Percentiles rank a stretch among this genome's conserved stretches.
phyloP scores from a whole-genome alignment of 1,139 yeast genomes.

The Pichia sp. region DNA sequence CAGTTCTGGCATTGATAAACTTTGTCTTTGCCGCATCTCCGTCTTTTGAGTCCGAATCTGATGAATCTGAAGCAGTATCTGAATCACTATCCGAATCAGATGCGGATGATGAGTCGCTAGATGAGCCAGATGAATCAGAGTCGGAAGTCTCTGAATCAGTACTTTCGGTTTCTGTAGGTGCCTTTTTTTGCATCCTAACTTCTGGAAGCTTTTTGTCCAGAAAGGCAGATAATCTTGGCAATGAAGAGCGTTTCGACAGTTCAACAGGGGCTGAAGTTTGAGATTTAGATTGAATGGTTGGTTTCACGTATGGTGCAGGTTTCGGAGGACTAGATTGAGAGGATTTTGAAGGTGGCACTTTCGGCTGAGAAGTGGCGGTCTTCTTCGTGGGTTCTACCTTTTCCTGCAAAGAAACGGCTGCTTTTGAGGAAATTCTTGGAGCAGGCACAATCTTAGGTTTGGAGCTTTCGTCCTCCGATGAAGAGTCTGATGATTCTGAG shows the following conservation, averaged over 20 bases:
- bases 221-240: slow-evolving; percentile 55
- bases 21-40: slow-evolving; percentile 14
- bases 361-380: not conserved
- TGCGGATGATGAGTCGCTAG: slow-evolving; percentile 14
- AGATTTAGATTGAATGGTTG: not conserved
- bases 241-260: slow-evolving; percentile 31
- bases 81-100: slow-evolving; percentile 23
- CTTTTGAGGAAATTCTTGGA: slow-evolving; percentile 23
- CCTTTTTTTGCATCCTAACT: slow-evolving; percentile 40
- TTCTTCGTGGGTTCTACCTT: not conserved
- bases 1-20: slow-evolving; percentile 41
- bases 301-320: not conserved
- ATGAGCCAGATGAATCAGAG: slow-evolving; percentile 20
- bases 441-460: slow-evolving; percentile 35
- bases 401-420: not conserved
- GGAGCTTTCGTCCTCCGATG: slow-evolving; percentile 18
- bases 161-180: slow-evolving; percentile 9
- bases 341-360: not conserved
- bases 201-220: slow-evolving; percentile 59
- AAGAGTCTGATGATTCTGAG: slow-evolving; percentile 7
- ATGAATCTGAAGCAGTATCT: slow-evolving; percentile 8
- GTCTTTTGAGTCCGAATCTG: slow-evolving; percentile 16
- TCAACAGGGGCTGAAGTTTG: not conserved
- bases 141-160: slow-evolving; percentile 23
- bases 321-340: not conserved